phyloP scores from a whole-genome alignment of 345 rosid genomes.

The Eucalyptus curtisii region DNA sequence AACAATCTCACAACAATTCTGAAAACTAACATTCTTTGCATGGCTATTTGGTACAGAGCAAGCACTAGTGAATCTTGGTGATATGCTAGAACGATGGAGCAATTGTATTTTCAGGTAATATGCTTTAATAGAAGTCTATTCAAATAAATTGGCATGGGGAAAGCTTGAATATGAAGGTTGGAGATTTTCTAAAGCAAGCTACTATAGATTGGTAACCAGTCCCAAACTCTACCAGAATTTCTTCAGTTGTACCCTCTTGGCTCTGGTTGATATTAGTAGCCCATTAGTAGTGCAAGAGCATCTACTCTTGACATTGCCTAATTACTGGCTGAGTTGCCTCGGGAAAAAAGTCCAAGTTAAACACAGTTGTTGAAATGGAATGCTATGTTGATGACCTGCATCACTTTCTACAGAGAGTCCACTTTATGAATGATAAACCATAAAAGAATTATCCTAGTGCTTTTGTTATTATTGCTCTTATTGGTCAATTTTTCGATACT shows the following conservation, averaged over 20 bases:
- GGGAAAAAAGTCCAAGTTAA: too few relatives aligned
- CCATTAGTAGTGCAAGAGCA: too few relatives aligned
- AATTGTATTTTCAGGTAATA: slow-evolving; percentile 75
- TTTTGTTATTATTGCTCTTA: neutral
- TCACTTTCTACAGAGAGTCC: neutral
- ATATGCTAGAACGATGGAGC: slow-evolving; percentile 95
- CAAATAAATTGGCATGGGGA: neutral
- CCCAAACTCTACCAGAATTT: neutral
- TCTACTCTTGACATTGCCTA: too few relatives aligned
- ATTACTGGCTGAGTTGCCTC: too few relatives aligned
- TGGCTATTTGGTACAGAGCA: slow-evolving; percentile 28
- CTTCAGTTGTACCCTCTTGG: neutral
- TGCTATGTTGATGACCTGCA: too few relatives aligned
- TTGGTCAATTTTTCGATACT: neutral
- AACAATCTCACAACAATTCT: neutral
- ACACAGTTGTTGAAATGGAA: too few relatives aligned
- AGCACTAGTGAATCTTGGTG: slow-evolving; percentile 83
- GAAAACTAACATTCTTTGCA: neutral
- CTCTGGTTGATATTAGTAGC: too few relatives aligned
- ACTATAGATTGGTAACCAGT: neutral
- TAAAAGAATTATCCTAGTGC: neutral
- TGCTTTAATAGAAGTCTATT: neutral
- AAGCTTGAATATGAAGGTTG: neutral
- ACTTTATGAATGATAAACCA: neutral
- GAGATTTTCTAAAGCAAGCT: neutral